Evolutionary conservation across 2,329 filamentous ascomycete genomes (phyloP).

Genomic region (Aspergillus luchuensis): DNA sequence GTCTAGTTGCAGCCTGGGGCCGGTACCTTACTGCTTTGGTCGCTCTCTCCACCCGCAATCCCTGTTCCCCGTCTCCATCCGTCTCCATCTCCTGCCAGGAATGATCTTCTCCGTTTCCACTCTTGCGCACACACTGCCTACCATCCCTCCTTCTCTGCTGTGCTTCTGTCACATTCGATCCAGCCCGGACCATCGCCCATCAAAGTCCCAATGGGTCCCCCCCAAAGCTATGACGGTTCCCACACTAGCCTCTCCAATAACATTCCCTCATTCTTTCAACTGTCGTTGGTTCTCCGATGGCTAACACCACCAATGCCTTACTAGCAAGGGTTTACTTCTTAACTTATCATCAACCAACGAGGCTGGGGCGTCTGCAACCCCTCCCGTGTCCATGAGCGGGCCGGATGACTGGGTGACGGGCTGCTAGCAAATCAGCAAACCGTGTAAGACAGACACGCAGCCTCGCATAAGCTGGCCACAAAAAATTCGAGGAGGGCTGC

Average conservation of each 20-base stretch:
- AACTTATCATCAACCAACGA: constrained; percentile 2
- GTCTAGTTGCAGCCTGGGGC: background rate
- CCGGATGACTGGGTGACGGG: constrained; percentile 2
- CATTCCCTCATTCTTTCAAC: background rate
- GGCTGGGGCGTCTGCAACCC: constrained; percentile 6
- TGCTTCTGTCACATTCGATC: background rate
- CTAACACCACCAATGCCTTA: background rate
- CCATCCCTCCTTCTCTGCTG: no score
- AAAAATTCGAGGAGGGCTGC: constrained; percentile 1
- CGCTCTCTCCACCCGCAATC: background rate
- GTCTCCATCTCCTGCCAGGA: background rate
- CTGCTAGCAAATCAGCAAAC: background rate
- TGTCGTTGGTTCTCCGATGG: background rate
- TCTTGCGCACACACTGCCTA: background rate
- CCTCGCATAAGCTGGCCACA: constrained; percentile 24
- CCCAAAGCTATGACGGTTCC: background rate
- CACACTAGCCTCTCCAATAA: background rate
- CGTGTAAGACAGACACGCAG: constrained; percentile 26
- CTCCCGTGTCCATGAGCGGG: constrained; percentile 9
- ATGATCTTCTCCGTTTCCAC: background rate
- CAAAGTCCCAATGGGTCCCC: background rate
- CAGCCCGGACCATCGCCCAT: background rate
- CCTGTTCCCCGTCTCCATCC: background rate
- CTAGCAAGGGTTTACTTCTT: background rate
- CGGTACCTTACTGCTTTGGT: constrained; percentile 6